Percentiles rank a stretch among this genome's conserved stretches.
phyloP scores from a whole-genome alignment of 768 basidiomycete genomes.

The Coprinopsis marcescibilis region DNA sequence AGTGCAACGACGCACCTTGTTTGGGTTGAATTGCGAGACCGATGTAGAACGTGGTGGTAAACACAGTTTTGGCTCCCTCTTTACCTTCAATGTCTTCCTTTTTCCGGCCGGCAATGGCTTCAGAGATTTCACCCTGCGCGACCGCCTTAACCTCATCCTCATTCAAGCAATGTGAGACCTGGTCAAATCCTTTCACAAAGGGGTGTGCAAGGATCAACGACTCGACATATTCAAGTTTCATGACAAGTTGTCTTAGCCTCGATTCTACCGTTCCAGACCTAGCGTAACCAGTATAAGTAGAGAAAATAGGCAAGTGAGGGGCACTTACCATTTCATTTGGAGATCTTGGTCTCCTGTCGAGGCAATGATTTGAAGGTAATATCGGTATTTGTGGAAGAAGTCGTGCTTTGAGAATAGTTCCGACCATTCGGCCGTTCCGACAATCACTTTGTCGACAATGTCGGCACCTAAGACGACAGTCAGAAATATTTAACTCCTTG shows the following conservation, averaged over 20 bases:
- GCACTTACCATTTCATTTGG: conserved; percentile 85
- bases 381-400: conserved; percentile 95
- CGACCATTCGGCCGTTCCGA: conserved; percentile 79
- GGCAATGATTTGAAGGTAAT: conserved; percentile 94
- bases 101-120: conserved; percentile 63
- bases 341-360: conserved; percentile 79
- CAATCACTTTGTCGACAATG: conserved; percentile 88
- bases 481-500: neutral
- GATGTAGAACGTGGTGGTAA: conserved; percentile 97
- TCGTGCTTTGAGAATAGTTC: conserved; percentile 95
- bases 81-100: conserved; percentile 74
- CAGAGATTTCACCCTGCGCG: conserved; percentile 81
- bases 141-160: conserved; percentile 87
- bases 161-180: conserved; percentile 74
- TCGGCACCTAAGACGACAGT: conserved; percentile 59
- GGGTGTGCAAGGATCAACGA: conserved; percentile 90
- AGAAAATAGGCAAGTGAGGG: neutral
- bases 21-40: conserved; percentile 90
- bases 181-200: conserved; percentile 90
- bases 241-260: conserved; percentile 89
- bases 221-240: conserved; percentile 96
- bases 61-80: conserved; percentile 72
- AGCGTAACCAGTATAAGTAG: conserved; percentile 4
- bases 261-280: conserved; percentile 98
- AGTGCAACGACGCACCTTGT: conserved; percentile 49